Percentiles rank a stretch among this genome's conserved stretches.
Evolutionary conservation across 306 rosid genomes (phyloP).

Genomic region (Quercus cerris): DNA sequence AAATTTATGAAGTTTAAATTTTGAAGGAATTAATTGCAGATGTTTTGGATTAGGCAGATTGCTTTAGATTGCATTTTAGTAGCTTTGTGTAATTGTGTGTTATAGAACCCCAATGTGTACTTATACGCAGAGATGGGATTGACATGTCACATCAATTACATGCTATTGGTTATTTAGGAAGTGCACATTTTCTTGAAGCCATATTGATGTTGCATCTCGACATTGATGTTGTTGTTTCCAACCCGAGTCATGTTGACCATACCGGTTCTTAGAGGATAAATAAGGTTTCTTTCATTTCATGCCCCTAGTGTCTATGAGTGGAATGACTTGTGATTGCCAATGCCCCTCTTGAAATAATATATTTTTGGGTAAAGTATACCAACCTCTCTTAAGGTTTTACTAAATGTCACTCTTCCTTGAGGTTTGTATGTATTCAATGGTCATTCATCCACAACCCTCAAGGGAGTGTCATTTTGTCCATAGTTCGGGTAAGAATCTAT

Average conservation of each 20-base stretch:
- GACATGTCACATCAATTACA: background rate
- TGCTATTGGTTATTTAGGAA: background rate
- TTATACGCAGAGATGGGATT: background rate
- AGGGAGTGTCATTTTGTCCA: no score
- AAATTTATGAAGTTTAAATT: background rate
- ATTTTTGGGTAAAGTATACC: no score
- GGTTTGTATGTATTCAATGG: no score
- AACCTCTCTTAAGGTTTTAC: no score
- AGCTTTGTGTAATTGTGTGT: slow-evolving; percentile 13
- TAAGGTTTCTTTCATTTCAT: background rate
- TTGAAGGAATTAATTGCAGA: background rate
- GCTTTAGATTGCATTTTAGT: background rate
- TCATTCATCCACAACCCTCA: no score
- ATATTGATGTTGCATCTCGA: background rate
- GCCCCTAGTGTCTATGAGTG: background rate
- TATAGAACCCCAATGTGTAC: background rate
- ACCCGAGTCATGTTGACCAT: background rate
- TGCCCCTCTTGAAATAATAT: no score
- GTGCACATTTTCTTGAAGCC: background rate
- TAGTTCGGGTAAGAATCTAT: no score
- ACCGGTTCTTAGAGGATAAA: background rate
- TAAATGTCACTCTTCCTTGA: no score
- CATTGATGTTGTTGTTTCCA: background rate
- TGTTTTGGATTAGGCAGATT: background rate
- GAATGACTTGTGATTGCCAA: background rate